These are phyloP conservation scores for Xylaria flabelliformis DNA, from an alignment of 495 filamentous ascomycete species.

Conservation along the genomic window DNA sequence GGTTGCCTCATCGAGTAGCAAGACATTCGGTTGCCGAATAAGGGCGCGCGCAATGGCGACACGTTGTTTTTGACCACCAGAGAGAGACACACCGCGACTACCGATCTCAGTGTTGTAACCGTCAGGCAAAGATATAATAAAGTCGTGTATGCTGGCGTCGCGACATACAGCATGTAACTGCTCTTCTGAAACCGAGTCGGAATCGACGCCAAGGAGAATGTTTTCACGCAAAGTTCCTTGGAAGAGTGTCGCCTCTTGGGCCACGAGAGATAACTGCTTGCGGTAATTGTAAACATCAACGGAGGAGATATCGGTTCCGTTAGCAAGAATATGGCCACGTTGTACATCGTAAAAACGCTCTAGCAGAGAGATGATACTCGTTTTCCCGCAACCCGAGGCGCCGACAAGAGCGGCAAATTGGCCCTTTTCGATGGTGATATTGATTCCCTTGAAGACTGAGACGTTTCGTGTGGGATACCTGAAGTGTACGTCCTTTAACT, in stretches of 20 bases:
- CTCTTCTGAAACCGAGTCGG: slow-evolving; percentile 55
- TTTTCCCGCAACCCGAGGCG: slow-evolving; percentile 77
- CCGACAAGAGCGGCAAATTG: slow-evolving; percentile 77
- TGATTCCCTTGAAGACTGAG: slow-evolving; percentile 60
- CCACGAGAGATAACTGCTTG: slow-evolving; percentile 64
- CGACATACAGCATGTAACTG: slow-evolving; percentile 64
- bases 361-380: slow-evolving; percentile 71
- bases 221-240: slow-evolving; percentile 66
- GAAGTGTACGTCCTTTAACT: slow-evolving; percentile 67
- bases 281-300: slow-evolving; percentile 63
- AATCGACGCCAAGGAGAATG: slow-evolving; percentile 60
- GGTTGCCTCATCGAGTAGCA: slow-evolving; percentile 86
- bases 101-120: slow-evolving; percentile 71
- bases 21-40: slow-evolving; percentile 71
- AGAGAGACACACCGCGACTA: slow-evolving; percentile 69
- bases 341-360: slow-evolving; percentile 71
- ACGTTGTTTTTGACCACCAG: slow-evolving; percentile 83
- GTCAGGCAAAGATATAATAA: slow-evolving; percentile 68
- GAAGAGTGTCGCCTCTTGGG: slow-evolving; percentile 68
- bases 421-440: slow-evolving; percentile 67
- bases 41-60: slow-evolving; percentile 81
- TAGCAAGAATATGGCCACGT: slow-evolving; percentile 62
- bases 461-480: slow-evolving; percentile 63
- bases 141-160: slow-evolving; percentile 71
- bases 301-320: slow-evolving; percentile 59